phyloP scores from a whole-genome alignment of 129 eudicot genomes.

The Lonicera japonica region DNA sequence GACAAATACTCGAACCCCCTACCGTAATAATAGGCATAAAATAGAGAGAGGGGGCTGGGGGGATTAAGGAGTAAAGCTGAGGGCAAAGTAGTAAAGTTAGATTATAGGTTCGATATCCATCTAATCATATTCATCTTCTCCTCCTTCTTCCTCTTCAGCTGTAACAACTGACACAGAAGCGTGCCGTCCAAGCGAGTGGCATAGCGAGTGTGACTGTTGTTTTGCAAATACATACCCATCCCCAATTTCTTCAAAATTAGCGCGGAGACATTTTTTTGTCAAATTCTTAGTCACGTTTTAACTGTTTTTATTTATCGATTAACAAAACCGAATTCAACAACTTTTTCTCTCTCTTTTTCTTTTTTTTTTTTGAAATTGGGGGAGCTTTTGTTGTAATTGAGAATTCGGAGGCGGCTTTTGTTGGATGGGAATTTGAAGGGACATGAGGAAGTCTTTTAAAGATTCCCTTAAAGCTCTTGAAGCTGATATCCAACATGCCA shows the following conservation, averaged over 20 bases:
- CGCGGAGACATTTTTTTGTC: slow-evolving; percentile 1
- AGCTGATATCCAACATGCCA: slow-evolving; percentile 92
- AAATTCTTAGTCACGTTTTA: no score
- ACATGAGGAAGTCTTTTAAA: slow-evolving; percentile 73
- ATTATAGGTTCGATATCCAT: no score
- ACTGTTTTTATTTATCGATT: neutral
- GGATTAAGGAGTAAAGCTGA: no score
- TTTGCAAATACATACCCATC: no score
- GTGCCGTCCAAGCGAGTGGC: slow-evolving; percentile 50
- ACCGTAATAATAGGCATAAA: no score
- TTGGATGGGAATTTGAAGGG: slow-evolving; percentile 51
- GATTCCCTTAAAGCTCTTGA: slow-evolving; percentile 88
- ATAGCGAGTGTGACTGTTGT: slow-evolving; percentile 16
- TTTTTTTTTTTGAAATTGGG: slow-evolving; percentile 7
- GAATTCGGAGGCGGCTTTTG: slow-evolving; percentile 24
- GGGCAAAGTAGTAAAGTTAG: no score
- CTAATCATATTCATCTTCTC: no score
- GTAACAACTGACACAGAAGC: slow-evolving; percentile 24
- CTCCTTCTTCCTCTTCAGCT: neutral
- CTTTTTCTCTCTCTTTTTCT: slow-evolving; percentile 14
- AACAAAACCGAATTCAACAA: neutral
- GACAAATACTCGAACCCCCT: no score
- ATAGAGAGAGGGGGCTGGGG: no score
- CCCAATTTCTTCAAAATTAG: no score
- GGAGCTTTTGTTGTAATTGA: slow-evolving; percentile 26